phyloP scores from a whole-genome alignment of 306 rosid genomes.

The Ceratonia siliqua region DNA sequence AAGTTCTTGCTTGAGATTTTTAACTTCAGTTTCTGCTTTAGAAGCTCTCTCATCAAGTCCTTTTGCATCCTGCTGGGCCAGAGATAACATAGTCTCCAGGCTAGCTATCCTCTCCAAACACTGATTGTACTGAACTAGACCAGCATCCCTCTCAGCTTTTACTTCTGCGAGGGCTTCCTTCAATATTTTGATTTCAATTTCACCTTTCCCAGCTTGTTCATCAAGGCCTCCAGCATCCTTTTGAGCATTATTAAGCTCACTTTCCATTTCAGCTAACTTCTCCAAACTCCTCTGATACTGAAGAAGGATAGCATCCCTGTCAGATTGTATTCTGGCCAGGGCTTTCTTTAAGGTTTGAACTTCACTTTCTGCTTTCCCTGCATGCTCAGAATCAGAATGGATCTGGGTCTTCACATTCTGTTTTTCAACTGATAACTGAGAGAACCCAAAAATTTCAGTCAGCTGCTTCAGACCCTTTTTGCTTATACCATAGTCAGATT shows the following conservation, averaged over 20 bases:
- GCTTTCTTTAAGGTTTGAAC: slow-evolving; percentile 62
- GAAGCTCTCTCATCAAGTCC: slow-evolving; percentile 56
- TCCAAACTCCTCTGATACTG: slow-evolving; percentile 74
- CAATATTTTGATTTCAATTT: slow-evolving; percentile 73
- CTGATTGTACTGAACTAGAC: slow-evolving; percentile 64
- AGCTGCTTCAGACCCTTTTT: slow-evolving; percentile 80
- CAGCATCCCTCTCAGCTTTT: slow-evolving; percentile 67
- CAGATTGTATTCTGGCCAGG: slow-evolving; percentile 64
- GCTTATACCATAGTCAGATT: slow-evolving; percentile 43
- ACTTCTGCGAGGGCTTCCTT: slow-evolving; percentile 72
- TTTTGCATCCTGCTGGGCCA: slow-evolving; percentile 54
- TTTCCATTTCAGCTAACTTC: slow-evolving; percentile 65
- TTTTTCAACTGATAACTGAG: slow-evolving; percentile 50
- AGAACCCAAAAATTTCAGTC: slow-evolving; percentile 50
- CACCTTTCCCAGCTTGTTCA: slow-evolving; percentile 86
- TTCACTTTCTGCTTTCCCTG: slow-evolving; percentile 61
- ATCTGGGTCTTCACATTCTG: slow-evolving; percentile 46
- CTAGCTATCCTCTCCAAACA: slow-evolving; percentile 71
- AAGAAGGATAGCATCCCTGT: slow-evolving; percentile 73
- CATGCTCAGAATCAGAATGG: slow-evolving; percentile 52
- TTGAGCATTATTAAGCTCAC: slow-evolving; percentile 59
- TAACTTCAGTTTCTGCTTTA: slow-evolving; percentile 69
- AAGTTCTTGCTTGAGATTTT: slow-evolving; percentile 61
- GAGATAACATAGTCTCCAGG: slow-evolving; percentile 57
- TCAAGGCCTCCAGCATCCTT: slow-evolving; percentile 67